Conservation (phyloP, 1,139 yeast genomes). For the Suzukiozyma palmioleophila region DNA sequence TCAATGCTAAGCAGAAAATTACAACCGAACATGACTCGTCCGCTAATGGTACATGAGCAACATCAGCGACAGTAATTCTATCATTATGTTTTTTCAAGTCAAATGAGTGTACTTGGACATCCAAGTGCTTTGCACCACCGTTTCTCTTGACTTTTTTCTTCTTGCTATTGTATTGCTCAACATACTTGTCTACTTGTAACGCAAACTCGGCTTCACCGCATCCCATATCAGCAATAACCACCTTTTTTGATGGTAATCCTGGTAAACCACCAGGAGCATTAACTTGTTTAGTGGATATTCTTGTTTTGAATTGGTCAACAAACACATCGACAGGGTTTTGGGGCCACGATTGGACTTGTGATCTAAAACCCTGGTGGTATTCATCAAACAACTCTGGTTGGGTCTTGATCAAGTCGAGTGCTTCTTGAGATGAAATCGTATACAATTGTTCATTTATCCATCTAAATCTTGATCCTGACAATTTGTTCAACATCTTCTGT, state of each 20-base stretch:
- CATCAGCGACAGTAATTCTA: constrained; percentile 91
- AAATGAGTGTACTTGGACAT: constrained; percentile 76
- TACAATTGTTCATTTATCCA: constrained; percentile 97
- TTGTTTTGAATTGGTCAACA: constrained; percentile 62
- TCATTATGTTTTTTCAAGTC: constrained; percentile 86
- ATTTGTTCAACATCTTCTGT: constrained; percentile 91
- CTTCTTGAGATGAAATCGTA: constrained; percentile 75
- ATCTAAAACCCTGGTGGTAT: constrained; percentile 90
- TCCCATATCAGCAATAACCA: constrained; percentile 95
- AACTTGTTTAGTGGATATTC: constrained; percentile 58
- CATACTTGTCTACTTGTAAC: constrained; percentile 52
- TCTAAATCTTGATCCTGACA: constrained; percentile 91
- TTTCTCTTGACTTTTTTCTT: constrained; percentile 32
- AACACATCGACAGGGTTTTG: constrained; percentile 93
- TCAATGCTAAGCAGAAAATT: constrained; percentile 85
- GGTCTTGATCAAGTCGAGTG: constrained; percentile 63
- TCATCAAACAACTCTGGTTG: constrained; percentile 92
- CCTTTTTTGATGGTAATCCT: constrained; percentile 48
- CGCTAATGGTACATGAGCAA: constrained; percentile 78
- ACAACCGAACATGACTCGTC: constrained; percentile 80
- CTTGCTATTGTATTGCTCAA: constrained; percentile 31
- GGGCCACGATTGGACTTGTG: constrained; percentile 96
- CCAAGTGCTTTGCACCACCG: constrained; percentile 25
- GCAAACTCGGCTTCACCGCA: constrained; percentile 96
- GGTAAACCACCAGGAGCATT: constrained; percentile 97